These are phyloP conservation scores for Lumnitzera racemosa DNA, from an alignment of 345 rosid genomes.

Conservation along the genomic window DNA sequence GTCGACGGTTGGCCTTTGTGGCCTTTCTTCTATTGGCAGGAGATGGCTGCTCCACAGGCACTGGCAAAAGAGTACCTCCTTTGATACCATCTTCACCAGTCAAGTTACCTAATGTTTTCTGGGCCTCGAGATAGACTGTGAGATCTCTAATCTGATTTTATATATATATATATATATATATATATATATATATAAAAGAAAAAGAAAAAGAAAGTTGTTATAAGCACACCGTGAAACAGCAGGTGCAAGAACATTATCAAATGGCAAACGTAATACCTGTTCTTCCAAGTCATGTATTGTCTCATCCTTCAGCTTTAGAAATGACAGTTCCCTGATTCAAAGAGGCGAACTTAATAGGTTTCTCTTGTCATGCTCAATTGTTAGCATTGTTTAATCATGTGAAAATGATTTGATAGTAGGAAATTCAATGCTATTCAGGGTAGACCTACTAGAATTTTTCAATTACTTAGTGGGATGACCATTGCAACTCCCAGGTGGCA, in stretches of 20 bases:
- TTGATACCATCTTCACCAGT: slow-evolving; percentile 45
- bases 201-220: not conserved
- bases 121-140: slow-evolving; percentile 61
- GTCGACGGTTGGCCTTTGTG: slow-evolving; percentile 40
- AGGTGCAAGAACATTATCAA: not conserved
- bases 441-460: too few species aligned
- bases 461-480: too few species aligned
- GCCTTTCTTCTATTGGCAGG: slow-evolving; percentile 33
- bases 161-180: too few species aligned
- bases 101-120: slow-evolving; percentile 54
- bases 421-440: too few species aligned
- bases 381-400: not conserved
- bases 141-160: slow-evolving; percentile 65
- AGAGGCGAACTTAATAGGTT: not conserved
- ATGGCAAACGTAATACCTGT: slow-evolving; percentile 38
- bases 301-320: slow-evolving; percentile 43
- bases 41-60: slow-evolving; percentile 45
- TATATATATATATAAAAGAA: too few species aligned
- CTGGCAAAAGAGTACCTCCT: slow-evolving; percentile 63
- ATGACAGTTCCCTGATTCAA: slow-evolving; percentile 36
- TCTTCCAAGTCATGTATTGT: slow-evolving; percentile 66
- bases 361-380: not conserved
- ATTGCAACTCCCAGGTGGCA: too few species aligned
- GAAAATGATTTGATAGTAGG: too few species aligned
- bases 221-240: not conserved